These are phyloP conservation scores for Podosphaera xanthii DNA, from an alignment of 2,329 filamentous ascomycete species.

Conservation along the genomic window DNA sequence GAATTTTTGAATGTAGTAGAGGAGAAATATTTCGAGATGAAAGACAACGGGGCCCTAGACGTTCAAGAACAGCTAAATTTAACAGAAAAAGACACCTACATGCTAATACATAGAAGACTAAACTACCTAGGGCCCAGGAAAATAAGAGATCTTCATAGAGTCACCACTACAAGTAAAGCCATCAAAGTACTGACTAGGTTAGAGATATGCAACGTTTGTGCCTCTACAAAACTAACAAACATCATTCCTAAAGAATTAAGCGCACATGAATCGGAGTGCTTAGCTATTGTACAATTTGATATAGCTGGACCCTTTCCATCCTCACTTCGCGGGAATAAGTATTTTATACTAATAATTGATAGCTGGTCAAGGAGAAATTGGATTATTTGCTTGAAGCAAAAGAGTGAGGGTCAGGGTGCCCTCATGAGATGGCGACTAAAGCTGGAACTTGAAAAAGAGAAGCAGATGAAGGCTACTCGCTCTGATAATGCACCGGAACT, in stretches of 20 bases:
- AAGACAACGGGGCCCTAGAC: too few relatives aligned
- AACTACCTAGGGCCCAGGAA: not conserved
- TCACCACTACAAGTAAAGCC: not conserved
- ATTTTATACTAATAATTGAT: not conserved
- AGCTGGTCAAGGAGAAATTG: not conserved
- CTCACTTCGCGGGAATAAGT: not conserved
- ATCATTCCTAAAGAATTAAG: not conserved
- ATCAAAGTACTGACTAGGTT: not conserved
- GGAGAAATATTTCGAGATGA: too few relatives aligned
- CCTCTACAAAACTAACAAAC: not conserved
- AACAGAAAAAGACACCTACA: not conserved
- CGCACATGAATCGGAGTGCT: not conserved
- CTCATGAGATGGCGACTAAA: too few relatives aligned
- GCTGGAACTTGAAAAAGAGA: not conserved
- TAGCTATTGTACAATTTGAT: not conserved
- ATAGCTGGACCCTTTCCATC: not conserved
- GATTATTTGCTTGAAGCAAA: not conserved
- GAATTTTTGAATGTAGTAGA: too few relatives aligned
- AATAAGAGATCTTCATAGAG: not conserved
- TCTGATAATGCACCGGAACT: not conserved
- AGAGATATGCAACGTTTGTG: not conserved
- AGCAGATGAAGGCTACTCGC: not conserved
- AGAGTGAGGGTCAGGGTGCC: not conserved
- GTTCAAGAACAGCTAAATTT: not conserved
- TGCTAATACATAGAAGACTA: not conserved